Percentiles rank a stretch among this genome's conserved stretches.
Evolutionary conservation across 2,329 filamentous ascomycete species (phyloP).

Genomic region (Pleomassaria siparia): DNA sequence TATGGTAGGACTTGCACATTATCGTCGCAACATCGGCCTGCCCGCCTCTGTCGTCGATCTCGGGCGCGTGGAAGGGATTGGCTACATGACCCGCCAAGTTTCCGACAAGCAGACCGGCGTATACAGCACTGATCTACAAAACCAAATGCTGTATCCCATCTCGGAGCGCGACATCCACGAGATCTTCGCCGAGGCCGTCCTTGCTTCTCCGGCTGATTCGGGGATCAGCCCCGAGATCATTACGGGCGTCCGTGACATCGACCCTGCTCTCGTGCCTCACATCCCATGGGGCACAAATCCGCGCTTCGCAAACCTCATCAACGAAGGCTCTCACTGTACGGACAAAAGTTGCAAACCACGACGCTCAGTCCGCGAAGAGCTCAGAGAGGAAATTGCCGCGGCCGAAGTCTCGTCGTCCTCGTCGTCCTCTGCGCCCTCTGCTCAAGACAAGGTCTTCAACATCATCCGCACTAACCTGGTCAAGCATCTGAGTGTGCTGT

Average conservation of each 20-base stretch:
- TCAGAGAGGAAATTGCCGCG: neutral
- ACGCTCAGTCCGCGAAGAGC: slow-evolving; percentile 4
- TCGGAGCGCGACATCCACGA: slow-evolving; percentile 19
- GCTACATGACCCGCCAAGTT: slow-evolving; percentile 40
- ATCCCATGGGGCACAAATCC: slow-evolving; percentile 3
- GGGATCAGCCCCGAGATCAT: slow-evolving; percentile 11
- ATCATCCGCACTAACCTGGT: slow-evolving; percentile 4
- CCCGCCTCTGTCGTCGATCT: slow-evolving; percentile 45
- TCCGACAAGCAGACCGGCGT: neutral
- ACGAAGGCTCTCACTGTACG: neutral
- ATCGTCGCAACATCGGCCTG: slow-evolving; percentile 42
- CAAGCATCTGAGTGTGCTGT: slow-evolving; percentile 1
- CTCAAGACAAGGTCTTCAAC: neutral
- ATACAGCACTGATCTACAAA: neutral
- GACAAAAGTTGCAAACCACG: neutral
- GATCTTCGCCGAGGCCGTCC: slow-evolving; percentile 17
- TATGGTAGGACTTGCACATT: slow-evolving; percentile 43
- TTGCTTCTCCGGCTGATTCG: slow-evolving; percentile 7
- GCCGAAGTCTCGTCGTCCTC: neutral
- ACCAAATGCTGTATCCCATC: slow-evolving; percentile 7
- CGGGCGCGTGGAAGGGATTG: slow-evolving; percentile 45
- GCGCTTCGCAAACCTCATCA: slow-evolving; percentile 5
- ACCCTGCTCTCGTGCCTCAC: neutral
- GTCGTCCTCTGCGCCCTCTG: too few species aligned
- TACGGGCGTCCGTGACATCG: slow-evolving; percentile 9